Evolutionary conservation across 129 eudicot species (phyloP).

Genomic region (Gnaphalium uliginosum): DNA sequence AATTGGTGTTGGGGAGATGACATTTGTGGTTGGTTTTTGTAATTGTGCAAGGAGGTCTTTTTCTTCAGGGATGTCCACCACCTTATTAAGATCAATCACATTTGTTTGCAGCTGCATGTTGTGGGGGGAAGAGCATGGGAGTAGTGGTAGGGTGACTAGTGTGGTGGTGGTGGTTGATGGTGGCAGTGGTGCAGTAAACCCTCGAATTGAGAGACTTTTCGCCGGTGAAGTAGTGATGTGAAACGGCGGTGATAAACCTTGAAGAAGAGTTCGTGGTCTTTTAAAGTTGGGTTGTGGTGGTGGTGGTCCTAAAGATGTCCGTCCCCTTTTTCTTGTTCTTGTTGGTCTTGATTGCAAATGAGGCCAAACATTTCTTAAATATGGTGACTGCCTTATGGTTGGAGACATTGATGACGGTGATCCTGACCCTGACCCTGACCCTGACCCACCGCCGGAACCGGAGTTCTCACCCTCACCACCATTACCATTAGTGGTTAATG

Average conservation of each 20-base stretch:
- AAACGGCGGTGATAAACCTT: slow-evolving; percentile 40
- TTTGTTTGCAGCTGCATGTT: slow-evolving; percentile 9
- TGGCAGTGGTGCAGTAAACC: slow-evolving; percentile 29
- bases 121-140: slow-evolving; percentile 38
- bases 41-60: slow-evolving; percentile 52
- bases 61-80: slow-evolving; percentile 50
- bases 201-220: slow-evolving; percentile 36
- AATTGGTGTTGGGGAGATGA: slow-evolving; percentile 60
- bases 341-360: slow-evolving; percentile 81
- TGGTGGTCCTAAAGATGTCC: slow-evolving; percentile 45
- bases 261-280: slow-evolving; percentile 48
- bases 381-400: slow-evolving; percentile 54
- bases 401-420: slow-evolving; percentile 40
- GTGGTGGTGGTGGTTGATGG: slow-evolving; percentile 35
- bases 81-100: slow-evolving; percentile 51
- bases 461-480: background rate
- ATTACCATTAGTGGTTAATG: background rate
- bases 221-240: slow-evolving; percentile 36
- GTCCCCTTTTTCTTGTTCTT: slow-evolving; percentile 72
- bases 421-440: background rate
- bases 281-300: slow-evolving; percentile 40
- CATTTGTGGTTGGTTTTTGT: slow-evolving; percentile 34
- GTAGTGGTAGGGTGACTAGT: slow-evolving; percentile 48
- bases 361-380: slow-evolving; percentile 69
- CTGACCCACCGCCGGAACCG: slow-evolving; percentile 3